These are phyloP conservation scores for Lentithecium fluviatile DNA, from an alignment of 495 filamentous ascomycete species.

Conservation along the genomic window DNA sequence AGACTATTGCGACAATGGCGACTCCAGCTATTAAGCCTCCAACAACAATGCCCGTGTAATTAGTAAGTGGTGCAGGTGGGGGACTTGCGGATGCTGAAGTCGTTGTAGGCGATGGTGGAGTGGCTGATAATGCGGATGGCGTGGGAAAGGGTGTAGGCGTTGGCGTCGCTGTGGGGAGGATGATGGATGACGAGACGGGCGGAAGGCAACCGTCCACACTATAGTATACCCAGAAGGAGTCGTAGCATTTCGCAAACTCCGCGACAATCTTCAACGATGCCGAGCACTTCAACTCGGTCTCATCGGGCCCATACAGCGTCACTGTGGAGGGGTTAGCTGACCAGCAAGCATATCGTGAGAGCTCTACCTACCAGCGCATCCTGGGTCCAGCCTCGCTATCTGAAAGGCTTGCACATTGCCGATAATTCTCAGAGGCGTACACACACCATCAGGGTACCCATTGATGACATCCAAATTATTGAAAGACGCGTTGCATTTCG, in stretches of 20 bases:
- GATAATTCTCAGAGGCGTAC: constrained; percentile 5
- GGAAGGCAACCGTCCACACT: constrained; percentile 27
- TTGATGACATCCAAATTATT: constrained; percentile 16
- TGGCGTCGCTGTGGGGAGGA: constrained; percentile 4
- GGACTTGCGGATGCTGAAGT: not conserved
- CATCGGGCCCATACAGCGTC: constrained; percentile 25
- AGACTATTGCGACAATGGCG: not conserved
- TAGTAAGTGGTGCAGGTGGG: not conserved
- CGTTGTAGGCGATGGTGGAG: not conserved
- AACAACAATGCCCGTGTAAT: constrained; percentile 16
- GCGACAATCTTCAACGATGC: not conserved
- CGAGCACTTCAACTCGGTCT: constrained; percentile 4
- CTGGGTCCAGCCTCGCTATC: constrained; percentile 12
- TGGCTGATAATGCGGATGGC: not conserved
- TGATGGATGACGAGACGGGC: constrained; percentile 1
- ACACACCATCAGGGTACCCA: constrained; percentile 29
- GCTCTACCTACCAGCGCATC: constrained; percentile 17
- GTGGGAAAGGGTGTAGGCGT: constrained; percentile 1
- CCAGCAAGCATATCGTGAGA: not conserved
- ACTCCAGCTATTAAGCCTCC: constrained; percentile 22
- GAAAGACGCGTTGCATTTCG: constrained; percentile 13
- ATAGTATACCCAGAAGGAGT: constrained; percentile 31
- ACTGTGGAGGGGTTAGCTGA: constrained; percentile 13
- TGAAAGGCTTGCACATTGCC: constrained; percentile 5
- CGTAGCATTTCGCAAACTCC: constrained; percentile 24